These are phyloP conservation scores for Xylaria bambusicola DNA, from an alignment of 495 filamentous ascomycete genomes.

Conservation along the genomic window DNA sequence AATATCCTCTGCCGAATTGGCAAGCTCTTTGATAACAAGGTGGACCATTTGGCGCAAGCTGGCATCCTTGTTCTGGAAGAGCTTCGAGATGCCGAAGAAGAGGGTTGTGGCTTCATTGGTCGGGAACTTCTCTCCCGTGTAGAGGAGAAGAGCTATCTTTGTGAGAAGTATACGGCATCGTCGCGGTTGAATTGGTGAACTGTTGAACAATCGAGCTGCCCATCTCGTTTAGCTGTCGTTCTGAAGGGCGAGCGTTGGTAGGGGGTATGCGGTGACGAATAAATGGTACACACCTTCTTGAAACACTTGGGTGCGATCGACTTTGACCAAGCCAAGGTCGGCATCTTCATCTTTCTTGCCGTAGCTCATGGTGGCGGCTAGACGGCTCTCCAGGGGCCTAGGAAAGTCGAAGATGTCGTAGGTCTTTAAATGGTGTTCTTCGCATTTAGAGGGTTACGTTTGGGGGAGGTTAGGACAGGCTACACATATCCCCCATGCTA, in stretches of 20 bases:
- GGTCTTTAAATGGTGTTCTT: constrained; percentile 22
- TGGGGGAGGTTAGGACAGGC: constrained; percentile 28
- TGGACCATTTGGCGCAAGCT: constrained; percentile 99
- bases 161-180: constrained; percentile 94
- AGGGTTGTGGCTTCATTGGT: constrained; percentile 96
- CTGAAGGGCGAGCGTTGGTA: background rate
- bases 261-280: constrained; percentile 15
- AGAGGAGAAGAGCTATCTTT: constrained; percentile 94
- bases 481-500: constrained; percentile 18
- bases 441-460: constrained; percentile 18
- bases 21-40: constrained; percentile 94
- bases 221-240: constrained; percentile 24
- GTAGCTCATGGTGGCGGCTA: constrained; percentile 75
- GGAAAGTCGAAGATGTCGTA: constrained; percentile 34
- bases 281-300: constrained; percentile 79
- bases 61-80: constrained; percentile 99
- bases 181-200: constrained; percentile 90
- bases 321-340: constrained; percentile 87
- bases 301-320: constrained; percentile 97
- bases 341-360: constrained; percentile 98
- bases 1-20: constrained; percentile 94
- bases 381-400: constrained; percentile 24
- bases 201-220: constrained; percentile 94
- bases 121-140: constrained; percentile 95
- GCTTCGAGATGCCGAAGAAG: constrained; percentile 99